Percentiles rank a stretch among this genome's conserved stretches.
phyloP scores from a whole-genome alignment of 495 filamentous ascomycete species.

The Articulospora tetracladia region DNA sequence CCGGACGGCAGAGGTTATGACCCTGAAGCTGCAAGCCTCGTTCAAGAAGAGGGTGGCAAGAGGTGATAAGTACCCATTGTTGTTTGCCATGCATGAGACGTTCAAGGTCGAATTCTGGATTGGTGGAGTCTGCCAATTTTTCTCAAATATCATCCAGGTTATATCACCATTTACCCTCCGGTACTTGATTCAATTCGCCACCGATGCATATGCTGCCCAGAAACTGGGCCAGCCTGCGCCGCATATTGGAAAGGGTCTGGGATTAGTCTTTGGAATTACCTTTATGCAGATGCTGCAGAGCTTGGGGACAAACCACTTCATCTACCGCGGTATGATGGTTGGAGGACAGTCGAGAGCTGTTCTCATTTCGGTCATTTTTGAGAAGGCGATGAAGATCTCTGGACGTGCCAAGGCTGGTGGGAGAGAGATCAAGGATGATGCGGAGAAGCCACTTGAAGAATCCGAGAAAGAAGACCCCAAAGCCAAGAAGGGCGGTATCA shows the following conservation, averaged over 20 bases:
- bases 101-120: slow-evolving; percentile 83
- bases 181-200: slow-evolving; percentile 76
- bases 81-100: slow-evolving; percentile 81
- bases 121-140: slow-evolving; percentile 73
- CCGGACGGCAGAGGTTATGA: slow-evolving; percentile 64
- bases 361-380: slow-evolving; percentile 71
- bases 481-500: slow-evolving; percentile 35
- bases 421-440: slow-evolving; percentile 30
- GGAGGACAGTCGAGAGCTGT: slow-evolving; percentile 74
- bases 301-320: slow-evolving; percentile 73
- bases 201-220: slow-evolving; percentile 66
- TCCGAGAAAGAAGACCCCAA: slow-evolving; percentile 17
- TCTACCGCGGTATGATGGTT: slow-evolving; percentile 76
- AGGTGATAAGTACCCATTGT: slow-evolving; percentile 69
- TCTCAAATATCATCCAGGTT: slow-evolving; percentile 64
- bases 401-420: slow-evolving; percentile 71
- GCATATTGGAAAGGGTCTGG: slow-evolving; percentile 62
- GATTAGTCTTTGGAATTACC: slow-evolving; percentile 71
- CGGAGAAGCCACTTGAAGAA: slow-evolving; percentile 37
- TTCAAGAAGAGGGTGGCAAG: slow-evolving; percentile 62
- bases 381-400: slow-evolving; percentile 80
- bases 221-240: slow-evolving; percentile 45
- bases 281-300: slow-evolving; percentile 72
- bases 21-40: slow-evolving; percentile 56
- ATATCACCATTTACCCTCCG: slow-evolving; percentile 70